Percentiles rank a stretch among this genome's conserved stretches.
Conservation (phyloP, 257 asterid genomes). For the Ligustrum vulgare region DNA sequence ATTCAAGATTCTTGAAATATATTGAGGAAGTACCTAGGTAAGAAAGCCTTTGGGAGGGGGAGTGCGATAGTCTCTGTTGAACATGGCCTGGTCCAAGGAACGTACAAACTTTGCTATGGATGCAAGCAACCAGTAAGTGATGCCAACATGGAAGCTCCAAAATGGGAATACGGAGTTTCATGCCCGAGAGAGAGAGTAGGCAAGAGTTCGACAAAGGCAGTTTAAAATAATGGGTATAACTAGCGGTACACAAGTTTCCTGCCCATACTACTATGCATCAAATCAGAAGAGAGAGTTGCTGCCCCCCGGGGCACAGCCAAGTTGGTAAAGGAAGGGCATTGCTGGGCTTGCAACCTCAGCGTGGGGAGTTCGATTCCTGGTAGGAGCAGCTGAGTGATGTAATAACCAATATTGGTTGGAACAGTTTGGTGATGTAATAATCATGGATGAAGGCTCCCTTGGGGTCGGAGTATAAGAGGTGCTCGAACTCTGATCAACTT, state of each 20-base stretch:
- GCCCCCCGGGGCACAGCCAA: no score
- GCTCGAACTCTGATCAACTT: no score
- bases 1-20: constrained; percentile 49
- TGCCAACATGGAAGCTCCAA: constrained; percentile 84
- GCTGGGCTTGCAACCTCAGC: no score
- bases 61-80: constrained; percentile 94
- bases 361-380: no score
- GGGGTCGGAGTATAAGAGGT: no score
- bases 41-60: constrained; percentile 92
- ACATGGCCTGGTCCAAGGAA: constrained; percentile 84
- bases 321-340: no score
- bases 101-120: constrained; percentile 87
- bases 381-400: no score
- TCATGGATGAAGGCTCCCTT: no score
- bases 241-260: constrained; percentile 97
- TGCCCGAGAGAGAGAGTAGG: constrained; percentile 98
- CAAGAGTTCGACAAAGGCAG: constrained; percentile 84
- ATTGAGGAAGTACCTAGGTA: constrained; percentile 83
- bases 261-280: no score
- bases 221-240: constrained; percentile 83
- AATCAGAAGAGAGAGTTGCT: constrained; percentile 33
- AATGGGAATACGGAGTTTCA: constrained; percentile 82
- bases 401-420: no score
- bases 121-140: constrained; percentile 93
- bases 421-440: no score